Conservation (phyloP, 257 asterid genomes). For the Anisodus acutangulus region DNA sequence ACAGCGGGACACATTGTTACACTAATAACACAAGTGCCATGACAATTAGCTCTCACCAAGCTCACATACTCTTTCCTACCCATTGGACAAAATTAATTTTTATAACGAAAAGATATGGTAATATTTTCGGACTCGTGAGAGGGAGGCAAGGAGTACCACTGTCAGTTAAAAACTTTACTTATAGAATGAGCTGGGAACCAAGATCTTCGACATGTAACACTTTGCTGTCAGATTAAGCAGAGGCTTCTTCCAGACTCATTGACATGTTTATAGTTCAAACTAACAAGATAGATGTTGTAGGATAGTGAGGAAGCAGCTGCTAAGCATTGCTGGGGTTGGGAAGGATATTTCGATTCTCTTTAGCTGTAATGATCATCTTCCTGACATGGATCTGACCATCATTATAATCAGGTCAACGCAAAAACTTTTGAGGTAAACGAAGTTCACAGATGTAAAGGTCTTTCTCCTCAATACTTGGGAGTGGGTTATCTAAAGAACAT, state of each 20-base stretch:
- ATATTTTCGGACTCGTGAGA: background rate
- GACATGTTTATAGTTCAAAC: constrained; percentile 8
- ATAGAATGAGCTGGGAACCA: background rate
- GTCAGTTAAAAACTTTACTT: background rate
- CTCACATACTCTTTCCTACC: background rate
- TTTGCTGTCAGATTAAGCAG: constrained; percentile 1
- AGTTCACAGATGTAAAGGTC: background rate
- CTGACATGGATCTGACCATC: background rate
- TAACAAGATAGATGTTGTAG: background rate
- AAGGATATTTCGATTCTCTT: background rate
- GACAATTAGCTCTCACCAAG: background rate
- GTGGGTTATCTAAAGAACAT: background rate
- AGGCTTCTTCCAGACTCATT: background rate
- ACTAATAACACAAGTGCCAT: background rate
- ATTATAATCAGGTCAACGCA: background rate
- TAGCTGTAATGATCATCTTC: background rate
- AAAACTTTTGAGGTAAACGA: background rate
- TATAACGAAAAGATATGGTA: background rate
- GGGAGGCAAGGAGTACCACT: background rate
- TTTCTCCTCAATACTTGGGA: background rate
- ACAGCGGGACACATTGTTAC: background rate
- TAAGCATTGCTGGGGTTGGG: background rate
- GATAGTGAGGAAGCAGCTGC: background rate
- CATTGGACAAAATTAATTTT: background rate
- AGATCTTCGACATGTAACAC: background rate